Evolutionary conservation across 345 rosid species (phyloP).

Genomic region (Gossypium australe): DNA sequence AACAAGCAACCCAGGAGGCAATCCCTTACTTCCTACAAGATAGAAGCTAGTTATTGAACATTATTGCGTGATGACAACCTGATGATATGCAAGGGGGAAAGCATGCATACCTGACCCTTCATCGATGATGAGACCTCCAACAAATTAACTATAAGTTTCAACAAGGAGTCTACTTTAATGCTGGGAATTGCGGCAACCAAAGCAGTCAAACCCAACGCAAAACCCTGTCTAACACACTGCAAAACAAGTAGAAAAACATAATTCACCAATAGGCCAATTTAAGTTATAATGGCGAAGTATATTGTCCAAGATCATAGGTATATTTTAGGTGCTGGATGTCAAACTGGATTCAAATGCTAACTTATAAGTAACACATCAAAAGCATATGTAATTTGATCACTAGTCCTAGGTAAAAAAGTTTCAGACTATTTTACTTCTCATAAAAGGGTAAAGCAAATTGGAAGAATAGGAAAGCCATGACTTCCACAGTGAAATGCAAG

Average conservation of each 20-base stretch:
- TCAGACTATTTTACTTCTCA: background rate
- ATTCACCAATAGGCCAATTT: slow-evolving; percentile 5
- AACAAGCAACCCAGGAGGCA: slow-evolving; percentile 87
- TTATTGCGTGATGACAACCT: background rate
- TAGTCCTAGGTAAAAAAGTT: background rate
- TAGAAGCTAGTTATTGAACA: slow-evolving; percentile 10
- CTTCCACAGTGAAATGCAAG: background rate
- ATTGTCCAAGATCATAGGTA: background rate
- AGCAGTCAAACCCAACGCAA: slow-evolving; percentile 80
- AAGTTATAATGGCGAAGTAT: background rate
- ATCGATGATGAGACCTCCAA: slow-evolving; percentile 81
- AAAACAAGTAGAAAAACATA: slow-evolving; percentile 11
- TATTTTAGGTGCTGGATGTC: background rate
- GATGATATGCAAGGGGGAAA: background rate
- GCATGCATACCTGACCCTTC: slow-evolving; percentile 83
- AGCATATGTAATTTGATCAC: background rate
- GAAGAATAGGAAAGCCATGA: background rate
- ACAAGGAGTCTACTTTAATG: slow-evolving; percentile 59
- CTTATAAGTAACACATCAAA: background rate
- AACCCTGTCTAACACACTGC: slow-evolving; percentile 96
- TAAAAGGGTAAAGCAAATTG: background rate
- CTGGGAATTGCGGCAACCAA: slow-evolving; percentile 44
- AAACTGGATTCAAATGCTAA: background rate
- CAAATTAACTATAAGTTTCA: slow-evolving; percentile 61
- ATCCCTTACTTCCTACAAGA: slow-evolving; percentile 74